Evolutionary conservation across 2,329 filamentous ascomycete species (phyloP).

Genomic region (Leptodontidium sp.): DNA sequence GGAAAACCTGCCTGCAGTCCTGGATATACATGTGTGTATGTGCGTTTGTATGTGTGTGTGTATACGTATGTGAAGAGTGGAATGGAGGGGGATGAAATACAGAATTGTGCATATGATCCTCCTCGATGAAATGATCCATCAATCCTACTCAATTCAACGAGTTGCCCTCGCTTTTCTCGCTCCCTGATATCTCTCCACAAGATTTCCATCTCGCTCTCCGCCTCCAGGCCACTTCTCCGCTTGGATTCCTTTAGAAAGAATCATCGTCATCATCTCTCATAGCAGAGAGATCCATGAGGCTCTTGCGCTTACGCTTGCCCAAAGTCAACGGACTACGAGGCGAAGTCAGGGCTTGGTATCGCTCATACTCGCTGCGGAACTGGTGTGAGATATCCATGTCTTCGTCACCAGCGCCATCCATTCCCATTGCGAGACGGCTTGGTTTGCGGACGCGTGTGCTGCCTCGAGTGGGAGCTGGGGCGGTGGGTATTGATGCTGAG

Average conservation of each 20-base stretch:
- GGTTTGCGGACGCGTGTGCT: conserved; percentile 39
- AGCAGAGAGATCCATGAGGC: conserved; percentile 6
- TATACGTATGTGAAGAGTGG: background rate
- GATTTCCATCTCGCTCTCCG: background rate
- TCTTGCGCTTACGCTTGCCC: conserved; percentile 42
- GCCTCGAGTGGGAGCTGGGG: conserved; percentile 30
- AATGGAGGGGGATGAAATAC: background rate
- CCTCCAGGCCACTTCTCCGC: background rate
- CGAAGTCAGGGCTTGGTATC: conserved; percentile 41
- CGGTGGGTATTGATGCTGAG: conserved; percentile 8
- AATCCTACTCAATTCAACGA: too few species aligned
- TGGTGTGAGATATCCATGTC: conserved; percentile 32
- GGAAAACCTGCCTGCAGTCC: background rate
- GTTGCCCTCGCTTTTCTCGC: background rate
- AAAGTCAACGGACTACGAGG: conserved; percentile 36
- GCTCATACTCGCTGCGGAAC: conserved; percentile 44
- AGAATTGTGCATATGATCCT: background rate
- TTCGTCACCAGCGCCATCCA: conserved; percentile 34
- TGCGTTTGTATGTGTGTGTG: background rate
- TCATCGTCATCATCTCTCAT: conserved; percentile 23
- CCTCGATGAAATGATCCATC: background rate
- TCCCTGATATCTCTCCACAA: background rate
- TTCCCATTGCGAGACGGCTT: conserved; percentile 28
- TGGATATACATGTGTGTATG: background rate
- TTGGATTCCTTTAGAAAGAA: background rate